Conservation (phyloP, 345 rosid species). For the Salix dunnii region DNA sequence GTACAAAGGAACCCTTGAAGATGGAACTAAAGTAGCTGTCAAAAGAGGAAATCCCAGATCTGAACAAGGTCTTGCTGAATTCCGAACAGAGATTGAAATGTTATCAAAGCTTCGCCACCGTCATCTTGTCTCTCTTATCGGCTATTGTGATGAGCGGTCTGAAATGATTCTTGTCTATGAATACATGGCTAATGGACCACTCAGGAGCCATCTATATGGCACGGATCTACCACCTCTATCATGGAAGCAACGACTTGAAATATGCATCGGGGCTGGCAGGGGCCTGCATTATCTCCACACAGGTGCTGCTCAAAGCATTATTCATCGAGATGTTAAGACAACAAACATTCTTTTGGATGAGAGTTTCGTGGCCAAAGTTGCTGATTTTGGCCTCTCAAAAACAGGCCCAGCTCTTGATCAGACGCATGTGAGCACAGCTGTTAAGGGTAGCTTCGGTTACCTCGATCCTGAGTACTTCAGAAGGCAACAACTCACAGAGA, state of each 20-base stretch:
- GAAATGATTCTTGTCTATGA: constrained; percentile 97
- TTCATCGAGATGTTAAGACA: constrained; percentile 97
- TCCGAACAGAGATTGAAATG: constrained; percentile 97
- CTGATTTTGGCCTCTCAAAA: constrained; percentile 97
- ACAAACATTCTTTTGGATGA: constrained; percentile 95
- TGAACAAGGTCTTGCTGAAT: constrained; percentile 97
- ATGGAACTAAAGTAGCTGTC: constrained; percentile 82
- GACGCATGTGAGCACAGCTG: constrained; percentile 97
- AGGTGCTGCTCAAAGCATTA: constrained; percentile 95
- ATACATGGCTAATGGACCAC: constrained; percentile 97
- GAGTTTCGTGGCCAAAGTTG: constrained; percentile 89
- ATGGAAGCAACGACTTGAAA: constrained; percentile 96
- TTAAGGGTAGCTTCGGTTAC: constrained; percentile 99
- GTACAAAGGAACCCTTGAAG: constrained; percentile 86
- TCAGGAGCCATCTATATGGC: constrained; percentile 92
- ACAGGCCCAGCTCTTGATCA: constrained; percentile 89
- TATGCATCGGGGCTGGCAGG: constrained; percentile 96
- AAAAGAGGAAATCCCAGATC: constrained; percentile 99
- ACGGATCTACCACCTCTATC: constrained; percentile 74
- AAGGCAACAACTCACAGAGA: constrained; percentile 93
- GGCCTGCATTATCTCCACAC: constrained; percentile 98
- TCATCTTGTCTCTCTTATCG: constrained; percentile 96
- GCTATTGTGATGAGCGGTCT: constrained; percentile 89
- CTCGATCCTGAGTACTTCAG: constrained; percentile 98
- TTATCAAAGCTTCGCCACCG: constrained; percentile 92